Percentiles rank a stretch among this genome's conserved stretches.
Conservation (phyloP, 2,329 filamentous ascomycete species). For the Hypoxylon sp. region DNA sequence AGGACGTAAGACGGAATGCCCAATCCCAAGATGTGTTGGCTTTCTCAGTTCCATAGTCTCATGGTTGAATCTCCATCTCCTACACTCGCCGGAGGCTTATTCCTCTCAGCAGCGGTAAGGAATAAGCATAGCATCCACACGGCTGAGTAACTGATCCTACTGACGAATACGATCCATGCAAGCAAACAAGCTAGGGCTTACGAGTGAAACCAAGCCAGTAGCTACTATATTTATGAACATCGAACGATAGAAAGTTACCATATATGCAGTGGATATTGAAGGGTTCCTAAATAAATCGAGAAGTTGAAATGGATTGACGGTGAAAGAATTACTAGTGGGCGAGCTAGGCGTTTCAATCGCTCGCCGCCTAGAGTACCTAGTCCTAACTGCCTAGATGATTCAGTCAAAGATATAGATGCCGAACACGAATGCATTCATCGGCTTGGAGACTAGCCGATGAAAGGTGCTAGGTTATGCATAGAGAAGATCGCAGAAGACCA, state of each 20-base stretch:
- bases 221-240: slow-evolving; percentile 21
- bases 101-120: slow-evolving; percentile 9
- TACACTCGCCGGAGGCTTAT: slow-evolving; percentile 1
- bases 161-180: slow-evolving; percentile 10
- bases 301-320: not conserved
- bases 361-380: not conserved
- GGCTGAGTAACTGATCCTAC: slow-evolving; percentile 31
- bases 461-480: slow-evolving; percentile 16
- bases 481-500: slow-evolving; percentile 27
- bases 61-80: slow-evolving; percentile 4
- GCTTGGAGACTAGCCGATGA: slow-evolving; percentile 33
- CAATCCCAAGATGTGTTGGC: not conserved
- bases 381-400: slow-evolving; percentile 12
- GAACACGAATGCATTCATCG: slow-evolving; percentile 30
- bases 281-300: slow-evolving; percentile 8
- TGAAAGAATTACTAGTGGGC: not conserved
- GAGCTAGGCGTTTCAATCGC: not conserved
- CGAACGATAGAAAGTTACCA: slow-evolving; percentile 9
- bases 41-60: not conserved
- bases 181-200: slow-evolving; percentile 22
- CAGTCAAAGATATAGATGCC: slow-evolving; percentile 24
- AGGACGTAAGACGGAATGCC: not conserved
- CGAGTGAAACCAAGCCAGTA: slow-evolving; percentile 11
- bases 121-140: slow-evolving; percentile 11
- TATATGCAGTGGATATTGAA: slow-evolving; percentile 3